A percentile compares a stretch with the other conserved stretches of the same genome.
Evolutionary conservation across 2,329 filamentous ascomycete species (phyloP).

Genomic region (Pseudogymnoascus sp.): DNA sequence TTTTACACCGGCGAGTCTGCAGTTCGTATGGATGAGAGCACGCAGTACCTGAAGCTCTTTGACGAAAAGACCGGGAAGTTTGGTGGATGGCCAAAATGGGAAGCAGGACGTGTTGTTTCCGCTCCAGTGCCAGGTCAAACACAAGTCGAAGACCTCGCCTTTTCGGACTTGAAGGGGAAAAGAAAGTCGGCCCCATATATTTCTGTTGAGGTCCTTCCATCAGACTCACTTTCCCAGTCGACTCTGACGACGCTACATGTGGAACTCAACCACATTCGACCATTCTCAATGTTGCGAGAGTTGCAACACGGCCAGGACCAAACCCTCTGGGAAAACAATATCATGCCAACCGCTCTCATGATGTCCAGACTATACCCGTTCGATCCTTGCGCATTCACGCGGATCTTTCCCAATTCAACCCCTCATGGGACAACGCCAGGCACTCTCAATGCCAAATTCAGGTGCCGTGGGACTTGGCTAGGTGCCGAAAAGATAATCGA

Average conservation of each 20-base stretch:
- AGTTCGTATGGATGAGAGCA: background rate
- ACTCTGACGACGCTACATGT: background rate
- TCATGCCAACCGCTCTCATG: background rate
- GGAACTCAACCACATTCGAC: background rate
- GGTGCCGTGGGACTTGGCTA: constrained; percentile 1
- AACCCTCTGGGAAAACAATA: background rate
- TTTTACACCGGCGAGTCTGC: background rate
- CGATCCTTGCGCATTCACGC: background rate
- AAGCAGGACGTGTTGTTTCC: background rate
- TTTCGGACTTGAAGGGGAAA: background rate
- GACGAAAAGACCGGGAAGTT: background rate
- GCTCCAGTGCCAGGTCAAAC: background rate
- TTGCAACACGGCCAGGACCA: background rate
- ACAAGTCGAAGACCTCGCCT: background rate
- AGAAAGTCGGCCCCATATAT: background rate
- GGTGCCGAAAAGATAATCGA: constrained; percentile 5
- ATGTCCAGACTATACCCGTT: background rate
- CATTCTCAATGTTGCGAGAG: constrained; percentile 8
- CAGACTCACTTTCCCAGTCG: background rate
- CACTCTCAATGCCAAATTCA: background rate
- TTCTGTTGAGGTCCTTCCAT: background rate
- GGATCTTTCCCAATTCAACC: background rate
- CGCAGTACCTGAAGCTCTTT: background rate
- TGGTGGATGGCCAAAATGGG: constrained; percentile 1
- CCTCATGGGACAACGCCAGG: background rate